These are phyloP conservation scores for Cucumis cinereus DNA, from an alignment of 306 rosid genomes.

Conservation along the genomic window DNA sequence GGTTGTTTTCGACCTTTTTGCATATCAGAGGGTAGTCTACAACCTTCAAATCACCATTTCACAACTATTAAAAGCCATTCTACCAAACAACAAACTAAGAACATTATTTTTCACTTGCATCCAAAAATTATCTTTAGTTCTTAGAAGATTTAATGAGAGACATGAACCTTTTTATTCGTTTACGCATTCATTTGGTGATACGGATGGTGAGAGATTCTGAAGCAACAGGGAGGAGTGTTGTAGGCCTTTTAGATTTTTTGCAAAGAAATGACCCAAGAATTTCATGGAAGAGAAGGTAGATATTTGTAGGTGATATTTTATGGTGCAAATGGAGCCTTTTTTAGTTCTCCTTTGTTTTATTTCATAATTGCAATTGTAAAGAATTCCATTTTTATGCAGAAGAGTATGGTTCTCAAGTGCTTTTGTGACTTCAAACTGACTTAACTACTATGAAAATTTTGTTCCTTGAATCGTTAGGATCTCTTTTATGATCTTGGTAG, in stretches of 20 bases:
- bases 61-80: neutral
- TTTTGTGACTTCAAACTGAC: neutral
- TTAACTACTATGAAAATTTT: neutral
- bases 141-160: conserved; percentile 66
- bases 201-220: conserved; percentile 50
- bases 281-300: conserved; percentile 49
- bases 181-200: conserved; percentile 48
- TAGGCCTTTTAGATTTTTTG: conserved; percentile 61
- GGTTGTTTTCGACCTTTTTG: too few species aligned
- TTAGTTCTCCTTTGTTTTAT: conserved; percentile 1
- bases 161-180: conserved; percentile 38
- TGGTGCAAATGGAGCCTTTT: neutral
- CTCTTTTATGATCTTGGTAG: conserved; percentile 26
- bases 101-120: neutral
- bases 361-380: conserved; percentile 4
- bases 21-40: neutral
- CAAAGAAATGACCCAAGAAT: conserved; percentile 54
- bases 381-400: neutral
- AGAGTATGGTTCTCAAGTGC: neutral
- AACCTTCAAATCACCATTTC: neutral
- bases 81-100: neutral
- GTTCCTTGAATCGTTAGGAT: neutral
- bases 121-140: neutral
- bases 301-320: neutral
- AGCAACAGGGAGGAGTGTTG: conserved; percentile 50